These are phyloP conservation scores for Toxicodendron radicans DNA, from an alignment of 345 rosid genomes.

Conservation along the genomic window DNA sequence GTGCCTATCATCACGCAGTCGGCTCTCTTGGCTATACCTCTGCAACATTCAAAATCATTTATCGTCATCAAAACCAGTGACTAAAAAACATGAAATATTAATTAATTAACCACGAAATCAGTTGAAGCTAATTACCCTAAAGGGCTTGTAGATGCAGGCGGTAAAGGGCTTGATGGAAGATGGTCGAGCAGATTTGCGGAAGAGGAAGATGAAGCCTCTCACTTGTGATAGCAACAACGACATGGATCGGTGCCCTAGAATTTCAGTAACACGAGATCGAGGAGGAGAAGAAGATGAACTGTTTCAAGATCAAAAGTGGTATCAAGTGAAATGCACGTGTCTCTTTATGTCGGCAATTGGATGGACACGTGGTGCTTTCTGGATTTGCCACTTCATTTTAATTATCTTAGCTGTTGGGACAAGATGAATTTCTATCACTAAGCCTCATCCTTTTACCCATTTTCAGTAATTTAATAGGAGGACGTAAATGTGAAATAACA, in stretches of 20 bases:
- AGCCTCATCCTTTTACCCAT: too few species aligned
- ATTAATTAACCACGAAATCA: neutral
- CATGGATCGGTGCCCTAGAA: too few species aligned
- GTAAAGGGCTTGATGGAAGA: conserved; percentile 7
- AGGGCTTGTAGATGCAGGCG: conserved; percentile 1
- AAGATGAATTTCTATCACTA: too few species aligned
- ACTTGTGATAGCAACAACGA: neutral
- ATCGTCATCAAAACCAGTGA: too few species aligned
- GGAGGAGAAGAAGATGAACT: too few species aligned
- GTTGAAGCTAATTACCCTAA: neutral
- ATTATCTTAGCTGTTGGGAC: neutral
- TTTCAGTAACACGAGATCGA: too few species aligned
- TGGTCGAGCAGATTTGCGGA: neutral
- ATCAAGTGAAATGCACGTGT: neutral
- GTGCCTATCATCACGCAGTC: neutral
- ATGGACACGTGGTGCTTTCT: neutral
- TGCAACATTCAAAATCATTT: conserved; percentile 11
- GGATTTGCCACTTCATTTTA: neutral
- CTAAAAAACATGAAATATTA: neutral
- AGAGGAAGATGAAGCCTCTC: conserved; percentile 10
- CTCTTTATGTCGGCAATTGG: neutral
- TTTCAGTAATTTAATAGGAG: too few species aligned
- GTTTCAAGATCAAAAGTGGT: too few species aligned
- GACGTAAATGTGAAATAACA: too few species aligned
- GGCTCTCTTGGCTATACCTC: conserved; percentile 29